Evolutionary conservation across 371 early-diverging fungal species (phyloP).

Genomic region (Mucor saturninus): DNA sequence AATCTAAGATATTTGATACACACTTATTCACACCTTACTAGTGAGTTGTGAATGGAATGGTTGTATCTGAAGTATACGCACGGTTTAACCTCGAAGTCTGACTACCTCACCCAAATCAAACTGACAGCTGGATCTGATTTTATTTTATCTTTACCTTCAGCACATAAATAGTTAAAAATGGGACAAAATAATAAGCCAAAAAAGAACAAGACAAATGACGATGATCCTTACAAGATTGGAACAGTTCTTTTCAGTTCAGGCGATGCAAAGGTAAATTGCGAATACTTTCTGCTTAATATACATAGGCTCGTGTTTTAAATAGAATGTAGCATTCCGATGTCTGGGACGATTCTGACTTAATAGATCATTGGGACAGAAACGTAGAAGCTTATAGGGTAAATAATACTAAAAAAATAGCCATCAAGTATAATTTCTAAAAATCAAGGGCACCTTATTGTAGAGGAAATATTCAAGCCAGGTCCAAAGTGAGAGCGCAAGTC

Average conservation of each 20-base stretch:
- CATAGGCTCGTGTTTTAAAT: neutral
- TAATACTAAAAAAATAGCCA: neutral
- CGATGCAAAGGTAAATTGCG: conserved; percentile 8
- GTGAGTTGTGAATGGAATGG: too few species aligned
- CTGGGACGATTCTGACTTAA: conserved; percentile 37
- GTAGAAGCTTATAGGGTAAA: conserved; percentile 31
- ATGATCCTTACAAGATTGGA: conserved; percentile 11
- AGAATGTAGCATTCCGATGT: conserved; percentile 17
- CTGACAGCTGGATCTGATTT: too few species aligned
- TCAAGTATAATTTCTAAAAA: too few species aligned
- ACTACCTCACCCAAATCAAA: too few species aligned
- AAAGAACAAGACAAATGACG: neutral
- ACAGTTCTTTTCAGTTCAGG: conserved; percentile 25
- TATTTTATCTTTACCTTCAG: too few species aligned
- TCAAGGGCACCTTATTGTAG: neutral
- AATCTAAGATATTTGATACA: too few species aligned
- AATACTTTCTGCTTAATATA: neutral
- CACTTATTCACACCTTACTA: too few species aligned
- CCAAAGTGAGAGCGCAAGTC: neutral
- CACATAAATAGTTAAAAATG: neutral
- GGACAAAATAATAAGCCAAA: neutral
- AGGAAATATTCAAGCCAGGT: neutral
- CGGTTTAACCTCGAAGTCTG: too few species aligned
- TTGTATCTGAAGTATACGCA: too few species aligned
- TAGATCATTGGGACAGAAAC: conserved; percentile 35